Evolutionary conservation across 306 rosid species (phyloP), one percentile per base, ranked within the genome.

Genomic region (Hippophae gyantsensis): DNA sequence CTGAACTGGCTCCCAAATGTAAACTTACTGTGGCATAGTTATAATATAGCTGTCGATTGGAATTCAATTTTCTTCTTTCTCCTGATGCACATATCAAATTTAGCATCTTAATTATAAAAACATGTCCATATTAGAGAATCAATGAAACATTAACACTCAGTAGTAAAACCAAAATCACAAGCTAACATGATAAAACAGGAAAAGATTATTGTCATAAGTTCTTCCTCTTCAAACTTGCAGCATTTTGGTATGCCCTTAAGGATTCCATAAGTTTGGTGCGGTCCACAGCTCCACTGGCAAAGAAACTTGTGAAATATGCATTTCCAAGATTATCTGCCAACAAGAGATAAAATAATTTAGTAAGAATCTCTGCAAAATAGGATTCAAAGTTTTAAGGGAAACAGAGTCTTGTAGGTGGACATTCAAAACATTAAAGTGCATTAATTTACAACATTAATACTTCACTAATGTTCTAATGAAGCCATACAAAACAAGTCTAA

Each of bases 241-340:
- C 93, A 73, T 85, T 92, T 76, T 92, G 96, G 79, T 83, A 92
- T 66, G 98, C 98, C 79, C 79, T 92, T 44, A 80, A 76, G 72
- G 96, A 92, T 76, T 85, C 86, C 77, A 67, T 66, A 76, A 92
- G 96, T 68, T 80, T 92, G 75, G 70, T 61, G 59, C 88, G 95
- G 81, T 92, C 88, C 95, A 87, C 87, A 68, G 96, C 79, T 76
- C 98, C 98, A 56, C 86, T 83, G 62, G 81, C 93, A 69, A 88
- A 85, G 74, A 85, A 92, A 72, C 93, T 83, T 50, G 96, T 81
- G 60, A 92, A 89, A 77, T 81, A 92, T 38, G 95, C 98, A 73
- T 87, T 88, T 73, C 98, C 93, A 64, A 92, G 95, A 69, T 85
- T 87, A 70, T 92, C 96, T 92, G 95, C 54, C 62, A 77, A 69